phyloP scores from a whole-genome alignment of 2,329 filamentous ascomycete species.

The Aspergillus candidus region DNA sequence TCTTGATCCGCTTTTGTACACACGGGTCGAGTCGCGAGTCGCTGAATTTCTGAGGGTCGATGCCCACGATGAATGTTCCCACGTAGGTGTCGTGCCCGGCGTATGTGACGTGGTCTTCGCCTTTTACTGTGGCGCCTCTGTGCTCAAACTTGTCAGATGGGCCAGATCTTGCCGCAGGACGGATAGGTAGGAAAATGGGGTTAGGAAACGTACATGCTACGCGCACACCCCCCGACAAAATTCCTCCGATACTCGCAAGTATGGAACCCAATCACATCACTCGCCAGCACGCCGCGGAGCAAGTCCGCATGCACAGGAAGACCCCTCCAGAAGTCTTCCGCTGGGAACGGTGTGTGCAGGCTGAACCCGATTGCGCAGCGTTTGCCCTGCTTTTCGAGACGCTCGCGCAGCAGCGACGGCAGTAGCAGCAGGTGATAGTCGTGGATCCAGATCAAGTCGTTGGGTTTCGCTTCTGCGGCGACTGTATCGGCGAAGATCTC shows the following conservation, averaged over 20 bases:
- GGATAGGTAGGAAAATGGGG: neutral
- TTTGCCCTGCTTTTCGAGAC: slow-evolving; percentile 62
- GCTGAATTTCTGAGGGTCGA: slow-evolving; percentile 88
- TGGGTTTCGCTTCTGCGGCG: slow-evolving; percentile 71
- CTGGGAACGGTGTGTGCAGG: slow-evolving; percentile 89
- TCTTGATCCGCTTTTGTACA: slow-evolving; percentile 72
- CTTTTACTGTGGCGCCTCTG: slow-evolving; percentile 49
- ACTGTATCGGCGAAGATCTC: slow-evolving; percentile 80
- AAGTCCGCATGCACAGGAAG: slow-evolving; percentile 81
- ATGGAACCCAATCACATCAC: slow-evolving; percentile 92
- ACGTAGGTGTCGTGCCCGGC: slow-evolving; percentile 75
- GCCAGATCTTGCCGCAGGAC: neutral
- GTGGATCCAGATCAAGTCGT: slow-evolving; percentile 90
- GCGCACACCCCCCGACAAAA: slow-evolving; percentile 82
- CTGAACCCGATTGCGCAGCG: slow-evolving; percentile 94
- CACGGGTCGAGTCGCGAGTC: slow-evolving; percentile 70
- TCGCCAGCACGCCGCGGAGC: slow-evolving; percentile 73
- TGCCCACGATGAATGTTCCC: slow-evolving; percentile 89
- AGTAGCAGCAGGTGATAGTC: slow-evolving; percentile 97
- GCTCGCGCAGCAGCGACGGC: slow-evolving; percentile 75
- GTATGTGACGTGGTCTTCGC: slow-evolving; percentile 80
- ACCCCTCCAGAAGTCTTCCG: slow-evolving; percentile 86
- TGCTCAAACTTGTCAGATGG: too few relatives aligned
- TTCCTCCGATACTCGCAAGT: slow-evolving; percentile 95
- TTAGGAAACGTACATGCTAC: slow-evolving; percentile 58